phyloP scores from a whole-genome alignment of 176 grass and related monocot species.

The Phragmites australis region DNA sequence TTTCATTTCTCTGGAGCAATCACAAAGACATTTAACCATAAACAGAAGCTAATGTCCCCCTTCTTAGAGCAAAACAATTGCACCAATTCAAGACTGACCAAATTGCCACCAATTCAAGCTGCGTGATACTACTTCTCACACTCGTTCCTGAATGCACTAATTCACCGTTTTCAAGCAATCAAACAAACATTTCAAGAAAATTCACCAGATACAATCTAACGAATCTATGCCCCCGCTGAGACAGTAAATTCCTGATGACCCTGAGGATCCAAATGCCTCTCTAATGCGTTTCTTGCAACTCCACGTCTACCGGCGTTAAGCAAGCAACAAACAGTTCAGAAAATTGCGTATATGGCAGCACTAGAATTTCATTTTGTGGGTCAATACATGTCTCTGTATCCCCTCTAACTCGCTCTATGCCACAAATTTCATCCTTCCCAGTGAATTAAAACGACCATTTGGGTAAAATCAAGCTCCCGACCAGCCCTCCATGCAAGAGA shows the following conservation, averaged over 20 bases:
- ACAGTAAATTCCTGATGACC: neutral
- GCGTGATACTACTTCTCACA: neutral
- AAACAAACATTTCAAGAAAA: neutral
- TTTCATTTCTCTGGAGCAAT: neutral
- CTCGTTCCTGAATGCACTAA: neutral
- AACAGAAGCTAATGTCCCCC: neutral
- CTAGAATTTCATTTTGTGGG: neutral
- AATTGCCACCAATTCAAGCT: neutral
- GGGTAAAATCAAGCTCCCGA: neutral
- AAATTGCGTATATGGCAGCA: neutral
- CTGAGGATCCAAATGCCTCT: neutral
- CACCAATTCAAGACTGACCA: neutral
- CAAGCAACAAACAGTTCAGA: neutral
- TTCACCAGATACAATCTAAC: neutral
- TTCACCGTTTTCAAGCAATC: neutral
- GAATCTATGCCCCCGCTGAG: neutral
- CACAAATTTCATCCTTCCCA: neutral
- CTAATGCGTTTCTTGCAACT: neutral
- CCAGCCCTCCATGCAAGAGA: neutral
- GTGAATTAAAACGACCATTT: neutral
- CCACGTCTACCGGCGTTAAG: neutral
- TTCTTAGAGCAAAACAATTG: constrained; percentile 15
- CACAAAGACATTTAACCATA: neutral
- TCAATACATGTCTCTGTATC: neutral
- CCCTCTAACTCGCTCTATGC: neutral